Base-by-base conservation (phyloP, 345 rosid genomes). In the Eucalyptus decipiens region DNA sequence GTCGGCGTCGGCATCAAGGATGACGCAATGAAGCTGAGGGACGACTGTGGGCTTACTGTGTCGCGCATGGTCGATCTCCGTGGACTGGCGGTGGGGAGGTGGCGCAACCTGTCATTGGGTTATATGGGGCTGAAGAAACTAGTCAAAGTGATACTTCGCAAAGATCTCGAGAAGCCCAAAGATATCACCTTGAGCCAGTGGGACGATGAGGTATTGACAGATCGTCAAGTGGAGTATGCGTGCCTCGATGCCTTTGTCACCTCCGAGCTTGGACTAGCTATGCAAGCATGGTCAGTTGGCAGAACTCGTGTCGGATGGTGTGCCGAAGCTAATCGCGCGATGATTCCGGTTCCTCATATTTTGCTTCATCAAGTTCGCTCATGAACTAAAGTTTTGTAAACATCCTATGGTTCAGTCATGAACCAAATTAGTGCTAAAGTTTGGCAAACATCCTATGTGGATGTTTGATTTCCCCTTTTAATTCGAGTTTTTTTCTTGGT, bases 1-100 rank as follows among this genome's bases (percentile, higher is more conserved):
- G 92, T 88, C 3, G 93, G 93, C 18, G 93, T 91, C 26, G 92
- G 92, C 23, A 60, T 93, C 85, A 80, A 47, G 56, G 72, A 30
- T 11, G 94, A 93, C 80, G 90, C 67, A 34, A 80, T 16, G 62
- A 93, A 91, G 90, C 86, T 91, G 83, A 23, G 30, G 45, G 52
- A 86, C 9, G 92, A 90, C 86, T 90, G 81, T 81, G 90, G 88
- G 86, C 48, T 90, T 30, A 52, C 49, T 1, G 90, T 91, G 18
- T 43, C 86, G 45, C 85, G 86, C 80, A 58, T 7, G 28, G 87
- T 90, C 47, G 93, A 93, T 69, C 87, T 93, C 58, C 58, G 94
- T 69, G 54, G 30, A 6, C n/a, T 86, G 32, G 92, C 90, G 3
- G 91, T 80, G 47, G 87, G 87, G 86, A 90, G 30, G 86, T 30